Evolutionary conservation across 169 alveolate genomes (phyloP).

Genomic region (Eimeria falciformis): DNA sequence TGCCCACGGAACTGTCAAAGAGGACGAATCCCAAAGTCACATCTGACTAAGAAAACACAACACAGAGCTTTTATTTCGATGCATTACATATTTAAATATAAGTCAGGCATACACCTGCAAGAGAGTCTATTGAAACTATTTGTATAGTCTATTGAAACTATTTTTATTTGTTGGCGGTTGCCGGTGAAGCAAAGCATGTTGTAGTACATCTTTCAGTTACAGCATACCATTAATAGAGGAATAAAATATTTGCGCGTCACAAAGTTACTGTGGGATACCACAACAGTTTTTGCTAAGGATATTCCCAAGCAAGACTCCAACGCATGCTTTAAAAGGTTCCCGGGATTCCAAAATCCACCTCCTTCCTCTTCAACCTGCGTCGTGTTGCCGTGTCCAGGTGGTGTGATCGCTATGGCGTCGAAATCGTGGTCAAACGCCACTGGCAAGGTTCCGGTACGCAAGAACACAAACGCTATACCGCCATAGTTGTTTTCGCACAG

Average conservation of each 20-base stretch:
- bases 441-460: background rate
- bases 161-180: background rate
- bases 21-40: conserved; percentile 75
- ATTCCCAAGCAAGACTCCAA: conserved; percentile 76
- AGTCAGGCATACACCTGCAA: background rate
- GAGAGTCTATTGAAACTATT: too few relatives aligned
- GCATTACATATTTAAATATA: background rate
- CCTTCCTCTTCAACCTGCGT: conserved; percentile 66
- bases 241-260: conserved; percentile 74
- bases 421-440: conserved; percentile 72
- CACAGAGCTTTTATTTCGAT: background rate
- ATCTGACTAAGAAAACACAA: conserved; percentile 65
- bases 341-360: conserved; percentile 68
- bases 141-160: background rate
- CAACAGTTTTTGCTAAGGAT: conserved; percentile 64
- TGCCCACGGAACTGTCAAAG: conserved; percentile 75
- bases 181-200: background rate
- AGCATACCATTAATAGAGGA: conserved; percentile 74
- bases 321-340: conserved; percentile 66
- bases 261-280: conserved; percentile 78
- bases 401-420: conserved; percentile 75
- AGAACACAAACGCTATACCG: too few relatives aligned
- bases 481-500: too few relatives aligned
- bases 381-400: conserved; percentile 76
- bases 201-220: background rate